phyloP scores from a whole-genome alignment of 2,329 filamentous ascomycete species.

The Xylaria multiplex region DNA sequence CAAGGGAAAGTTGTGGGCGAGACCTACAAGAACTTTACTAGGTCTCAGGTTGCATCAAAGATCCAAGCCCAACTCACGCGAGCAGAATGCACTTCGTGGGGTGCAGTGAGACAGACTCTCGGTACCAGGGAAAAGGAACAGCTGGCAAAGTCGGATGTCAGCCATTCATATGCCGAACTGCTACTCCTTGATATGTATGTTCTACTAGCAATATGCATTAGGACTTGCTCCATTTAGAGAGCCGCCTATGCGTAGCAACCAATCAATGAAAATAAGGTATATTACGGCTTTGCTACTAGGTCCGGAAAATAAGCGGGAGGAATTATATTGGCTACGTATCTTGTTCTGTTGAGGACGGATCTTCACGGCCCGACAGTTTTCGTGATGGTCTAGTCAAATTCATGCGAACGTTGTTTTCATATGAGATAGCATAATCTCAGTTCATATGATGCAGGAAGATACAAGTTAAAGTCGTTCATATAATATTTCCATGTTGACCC shows the following conservation, averaged over 20 bases:
- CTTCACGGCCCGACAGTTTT: background rate
- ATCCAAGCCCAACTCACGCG: conserved; percentile 12
- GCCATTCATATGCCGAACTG: too few relatives aligned
- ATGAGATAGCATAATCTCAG: background rate
- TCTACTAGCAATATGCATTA: background rate
- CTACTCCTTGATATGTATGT: too few relatives aligned
- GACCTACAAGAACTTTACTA: background rate
- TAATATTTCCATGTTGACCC: background rate
- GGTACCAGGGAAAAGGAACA: background rate
- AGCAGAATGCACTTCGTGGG: conserved; percentile 8
- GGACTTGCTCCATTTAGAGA: conserved; percentile 18
- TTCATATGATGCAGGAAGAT: background rate
- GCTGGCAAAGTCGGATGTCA: too few relatives aligned
- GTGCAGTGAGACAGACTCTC: conserved; percentile 1
- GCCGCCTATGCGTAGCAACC: background rate
- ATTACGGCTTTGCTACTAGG: background rate
- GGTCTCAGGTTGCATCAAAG: conserved; percentile 4
- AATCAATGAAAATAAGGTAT: background rate
- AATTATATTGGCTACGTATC: background rate
- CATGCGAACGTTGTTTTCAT: background rate
- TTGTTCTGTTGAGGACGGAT: background rate
- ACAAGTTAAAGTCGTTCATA: background rate
- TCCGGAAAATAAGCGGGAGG: background rate
- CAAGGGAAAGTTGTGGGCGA: background rate
- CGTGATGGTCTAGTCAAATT: background rate